Base-by-base conservation (phyloP, 192 early-diverging fungal genomes). In the Gamsiella multidivaricata region DNA sequence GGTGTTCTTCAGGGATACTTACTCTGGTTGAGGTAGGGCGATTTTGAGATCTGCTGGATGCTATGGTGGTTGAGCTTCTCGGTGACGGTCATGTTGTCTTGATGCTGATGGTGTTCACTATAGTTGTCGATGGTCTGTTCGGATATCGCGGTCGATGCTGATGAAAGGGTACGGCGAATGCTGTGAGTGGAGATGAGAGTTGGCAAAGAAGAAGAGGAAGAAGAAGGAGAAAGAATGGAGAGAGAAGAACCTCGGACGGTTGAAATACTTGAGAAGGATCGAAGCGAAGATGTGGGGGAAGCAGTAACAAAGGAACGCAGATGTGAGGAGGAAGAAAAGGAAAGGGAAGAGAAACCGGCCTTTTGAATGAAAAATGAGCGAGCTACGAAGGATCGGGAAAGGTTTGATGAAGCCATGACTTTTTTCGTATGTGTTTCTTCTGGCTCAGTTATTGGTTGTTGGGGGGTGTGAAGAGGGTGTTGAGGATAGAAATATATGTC, bases 11-110 rank as follows among this genome's bases (percentile, higher is more conserved):
- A n/a, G n/a, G n/a, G n/a, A n/a, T 3, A 67, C 72, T 67, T 68
- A 76, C 72, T 68, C 59, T 67, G 72, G 59, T 76, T 76, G 37
- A 76, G 72, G 46, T 76, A 76, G 33, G 72, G 41, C 50, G 72
- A 76, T 62, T 50, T 66, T 25, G 72, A 62, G 33, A 76, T 66
- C 72, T 76, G 72, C 41, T 65, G 63, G 65, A 76, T 53, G 60
- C 18, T 37, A 25, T 56, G 54, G 23, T n/a, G 20, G 72, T 59
- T 60, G 59, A 12, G 25, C 11, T 61, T 56, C 23, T 64, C 63
- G 61, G 25, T 54, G 72, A 66, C 72, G 46, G 72, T 61, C 72
- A 76, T 76, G 59, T 33, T 68, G 72, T 55, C 51, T 59, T 53
- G 65, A 34, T 54, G 45, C 17, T 59, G 51, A 10, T 60, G 25